phyloP scores from a whole-genome alignment of 2,329 filamentous ascomycete genomes.

The Talaromyces sp. region DNA sequence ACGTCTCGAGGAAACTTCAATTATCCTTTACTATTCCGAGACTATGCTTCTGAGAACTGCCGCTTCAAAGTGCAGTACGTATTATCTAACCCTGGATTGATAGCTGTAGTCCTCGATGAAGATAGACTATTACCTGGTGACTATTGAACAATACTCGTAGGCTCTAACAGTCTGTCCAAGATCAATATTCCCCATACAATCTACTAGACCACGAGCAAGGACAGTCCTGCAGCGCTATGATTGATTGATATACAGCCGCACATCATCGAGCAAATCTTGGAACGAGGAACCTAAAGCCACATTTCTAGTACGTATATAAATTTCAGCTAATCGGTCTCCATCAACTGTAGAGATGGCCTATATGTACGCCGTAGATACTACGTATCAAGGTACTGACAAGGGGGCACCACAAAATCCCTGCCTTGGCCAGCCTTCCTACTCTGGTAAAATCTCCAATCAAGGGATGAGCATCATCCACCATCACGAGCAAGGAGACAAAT shows the following conservation, averaged over 20 bases:
- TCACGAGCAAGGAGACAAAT: slow-evolving; percentile 8
- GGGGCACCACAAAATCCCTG: neutral
- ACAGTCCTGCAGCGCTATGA: neutral
- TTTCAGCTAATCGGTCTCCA: no score
- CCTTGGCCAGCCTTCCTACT: neutral
- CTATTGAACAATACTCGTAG: neutral
- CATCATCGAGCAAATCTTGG: neutral
- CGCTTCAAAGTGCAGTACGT: neutral
- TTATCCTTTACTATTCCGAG: neutral
- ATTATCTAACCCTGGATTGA: neutral
- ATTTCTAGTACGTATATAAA: no score
- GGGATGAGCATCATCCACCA: neutral
- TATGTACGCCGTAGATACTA: neutral
- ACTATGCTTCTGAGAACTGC: neutral
- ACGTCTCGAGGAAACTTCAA: neutral
- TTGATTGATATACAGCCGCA: neutral
- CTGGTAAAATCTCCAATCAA: neutral
- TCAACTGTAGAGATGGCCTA: neutral
- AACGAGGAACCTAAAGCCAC: neutral
- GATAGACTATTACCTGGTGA: neutral
- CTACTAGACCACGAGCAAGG: neutral
- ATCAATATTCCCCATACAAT: neutral
- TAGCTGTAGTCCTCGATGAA: neutral
- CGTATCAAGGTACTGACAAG: neutral
- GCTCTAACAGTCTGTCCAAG: neutral